A percentile compares a stretch with the other conserved stretches of the same genome.
Conservation (phyloP, 768 basidiomycete species). For the Rhizopogon vinicolor region DNA sequence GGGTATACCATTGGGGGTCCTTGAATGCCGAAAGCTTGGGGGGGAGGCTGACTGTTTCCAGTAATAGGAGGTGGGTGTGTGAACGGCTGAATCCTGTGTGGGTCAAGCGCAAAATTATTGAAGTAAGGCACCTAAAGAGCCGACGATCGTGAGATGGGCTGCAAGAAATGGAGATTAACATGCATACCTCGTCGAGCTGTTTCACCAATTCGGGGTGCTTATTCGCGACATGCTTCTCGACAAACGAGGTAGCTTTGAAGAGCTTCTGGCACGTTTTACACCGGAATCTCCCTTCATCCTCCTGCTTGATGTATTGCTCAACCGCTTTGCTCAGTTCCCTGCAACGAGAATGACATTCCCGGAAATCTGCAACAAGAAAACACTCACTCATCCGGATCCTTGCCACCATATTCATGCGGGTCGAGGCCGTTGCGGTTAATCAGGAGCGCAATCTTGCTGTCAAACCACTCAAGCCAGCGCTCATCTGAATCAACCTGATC, state of each 20-base stretch:
- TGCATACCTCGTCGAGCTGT: slow-evolving; percentile 75
- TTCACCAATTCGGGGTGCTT: slow-evolving; percentile 89
- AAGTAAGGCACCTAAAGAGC: slow-evolving; percentile 72
- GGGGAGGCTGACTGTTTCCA: slow-evolving; percentile 73
- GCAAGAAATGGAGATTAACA: slow-evolving; percentile 4
- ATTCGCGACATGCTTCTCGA: slow-evolving; percentile 95
- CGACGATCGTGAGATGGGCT: slow-evolving; percentile 11
- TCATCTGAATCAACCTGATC: slow-evolving; percentile 53
- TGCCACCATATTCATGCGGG: slow-evolving; percentile 84
- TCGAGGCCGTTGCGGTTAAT: slow-evolving; percentile 79
- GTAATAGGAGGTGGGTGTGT: slow-evolving; percentile 66
- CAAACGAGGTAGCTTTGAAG: slow-evolving; percentile 95
- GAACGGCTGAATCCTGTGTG: slow-evolving; percentile 86
- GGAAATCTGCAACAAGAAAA: slow-evolving; percentile 12
- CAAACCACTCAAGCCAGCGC: slow-evolving; percentile 87
- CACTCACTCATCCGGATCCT: slow-evolving; percentile 83
- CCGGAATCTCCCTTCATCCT: slow-evolving; percentile 95
- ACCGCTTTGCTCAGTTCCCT: slow-evolving; percentile 82
- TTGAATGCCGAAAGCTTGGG: slow-evolving; percentile 82
- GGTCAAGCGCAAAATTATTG: slow-evolving; percentile 96
- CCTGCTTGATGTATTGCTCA: slow-evolving; percentile 83
- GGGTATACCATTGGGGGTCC: slow-evolving; percentile 47
- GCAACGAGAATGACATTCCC: slow-evolving; percentile 13
- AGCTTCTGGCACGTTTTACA: slow-evolving; percentile 97
- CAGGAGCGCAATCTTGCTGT: slow-evolving; percentile 78